Percentiles rank a stretch among this genome's conserved stretches.
Evolutionary conservation across 257 asterid genomes (phyloP).

Genomic region (Cruciata laevipes): DNA sequence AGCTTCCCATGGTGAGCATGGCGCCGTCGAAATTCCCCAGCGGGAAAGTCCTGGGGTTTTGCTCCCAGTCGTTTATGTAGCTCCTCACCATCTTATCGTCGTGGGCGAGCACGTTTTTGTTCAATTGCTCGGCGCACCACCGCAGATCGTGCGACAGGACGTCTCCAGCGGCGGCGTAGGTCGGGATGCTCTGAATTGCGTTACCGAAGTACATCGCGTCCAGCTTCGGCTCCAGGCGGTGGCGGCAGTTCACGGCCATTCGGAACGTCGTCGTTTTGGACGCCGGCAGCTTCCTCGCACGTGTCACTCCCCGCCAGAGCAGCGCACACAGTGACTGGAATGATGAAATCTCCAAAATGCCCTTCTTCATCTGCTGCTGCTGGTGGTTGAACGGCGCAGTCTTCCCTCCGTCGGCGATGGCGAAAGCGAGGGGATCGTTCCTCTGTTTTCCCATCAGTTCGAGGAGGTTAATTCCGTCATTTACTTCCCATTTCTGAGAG

Average conservation of each 20-base stretch:
- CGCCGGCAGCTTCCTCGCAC: slow-evolving; percentile 25
- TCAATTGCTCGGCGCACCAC: slow-evolving; percentile 39
- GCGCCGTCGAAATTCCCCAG: slow-evolving; percentile 38
- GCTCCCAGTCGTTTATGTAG: slow-evolving; percentile 29
- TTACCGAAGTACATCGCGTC: slow-evolving; percentile 33
- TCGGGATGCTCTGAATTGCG: slow-evolving; percentile 37
- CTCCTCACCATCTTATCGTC: slow-evolving; percentile 21
- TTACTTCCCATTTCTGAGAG: slow-evolving; percentile 17
- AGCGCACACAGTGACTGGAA: slow-evolving; percentile 34
- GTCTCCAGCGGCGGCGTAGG: slow-evolving; percentile 30
- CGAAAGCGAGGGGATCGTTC: slow-evolving; percentile 36
- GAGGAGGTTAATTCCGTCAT: slow-evolving; percentile 27
- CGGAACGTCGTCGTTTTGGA: slow-evolving; percentile 30
- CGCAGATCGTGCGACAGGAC: slow-evolving; percentile 22
- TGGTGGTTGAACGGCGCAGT: slow-evolving; percentile 29
- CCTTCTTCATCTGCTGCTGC: slow-evolving; percentile 19
- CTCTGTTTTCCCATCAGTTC: slow-evolving; percentile 57
- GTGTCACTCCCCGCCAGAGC: slow-evolving; percentile 41
- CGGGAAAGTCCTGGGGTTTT: slow-evolving; percentile 30
- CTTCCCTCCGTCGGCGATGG: slow-evolving; percentile 19
- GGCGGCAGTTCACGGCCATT: slow-evolving; percentile 33
- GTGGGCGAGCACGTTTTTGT: slow-evolving; percentile 23
- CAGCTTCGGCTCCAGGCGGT: slow-evolving; percentile 31
- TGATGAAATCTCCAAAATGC: slow-evolving; percentile 29
- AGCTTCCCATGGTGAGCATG: slow-evolving; percentile 37